Evolutionary conservation across 164 flowering plant species (phyloP), one percentile per base, ranked within the genome.

Genomic region (Nymphaea thermarum): DNA sequence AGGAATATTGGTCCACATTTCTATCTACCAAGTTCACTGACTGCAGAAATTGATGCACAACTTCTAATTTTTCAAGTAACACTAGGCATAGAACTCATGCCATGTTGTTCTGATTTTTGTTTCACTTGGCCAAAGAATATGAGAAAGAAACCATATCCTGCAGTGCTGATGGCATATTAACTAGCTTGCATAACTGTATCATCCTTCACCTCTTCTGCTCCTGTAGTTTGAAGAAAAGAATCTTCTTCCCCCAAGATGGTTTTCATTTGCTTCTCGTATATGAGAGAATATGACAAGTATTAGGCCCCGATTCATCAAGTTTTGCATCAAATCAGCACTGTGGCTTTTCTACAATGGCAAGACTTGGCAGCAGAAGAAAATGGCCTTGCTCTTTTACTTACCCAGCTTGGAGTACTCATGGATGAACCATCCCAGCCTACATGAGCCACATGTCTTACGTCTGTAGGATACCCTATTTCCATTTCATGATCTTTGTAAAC

Each of bases 391-490:
- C 12, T 47, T 47, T 2, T 6, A 4, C 82, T 11, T 79, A 86
- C 91, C 91, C 91, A 87, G 68, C 74, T 70, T 15, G 93, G 93
- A 43, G 84, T 80, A 68, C 65, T 70, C 42, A 80, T 81, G 66
- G 86, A 47, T 47, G 55, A 73, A 18, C 82, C 80, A 68, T 87
- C 90, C 90, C 80, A 83, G 0, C 93, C 93, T 65, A 88, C 82
- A 67, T 88, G 93, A 3, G 93, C 85, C 14, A 86, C 89, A 73
- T 88, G 93, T 65, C 84, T 88, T 15, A 88, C 93, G 75, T 86
- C 90, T 63, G 93, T 88, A 66, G 93, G 93, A 61, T 74, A 78
- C 73, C 93, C 93, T 79, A 88, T 88, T 73, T 88, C 93, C 80
- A 84, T 72, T 73, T 84, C 89, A 41, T 80, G 71, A 67, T 87